Evolutionary conservation across 805 yeast species (phyloP).

Genomic region (Lachancea waltii): DNA sequence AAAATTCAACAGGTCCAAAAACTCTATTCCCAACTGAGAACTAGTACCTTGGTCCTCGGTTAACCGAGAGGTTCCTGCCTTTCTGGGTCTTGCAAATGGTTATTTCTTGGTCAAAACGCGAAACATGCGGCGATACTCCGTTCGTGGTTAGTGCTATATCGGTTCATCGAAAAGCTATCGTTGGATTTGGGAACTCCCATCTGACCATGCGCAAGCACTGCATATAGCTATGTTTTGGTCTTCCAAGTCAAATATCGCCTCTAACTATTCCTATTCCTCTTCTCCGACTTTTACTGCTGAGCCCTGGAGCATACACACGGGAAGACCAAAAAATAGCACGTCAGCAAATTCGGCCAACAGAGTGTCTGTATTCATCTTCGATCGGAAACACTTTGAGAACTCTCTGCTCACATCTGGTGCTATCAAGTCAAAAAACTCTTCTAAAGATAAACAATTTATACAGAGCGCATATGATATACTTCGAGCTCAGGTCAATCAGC

Average conservation of each 20-base stretch:
- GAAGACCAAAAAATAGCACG: conserved; percentile 53
- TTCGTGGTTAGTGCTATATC: too few species aligned
- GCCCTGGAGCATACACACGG: conserved; percentile 82
- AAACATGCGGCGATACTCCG: too few species aligned
- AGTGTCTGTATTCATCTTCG: conserved; percentile 83
- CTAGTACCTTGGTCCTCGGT: too few species aligned
- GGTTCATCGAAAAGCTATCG: too few species aligned
- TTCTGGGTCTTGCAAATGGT: too few species aligned
- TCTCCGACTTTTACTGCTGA: conserved; percentile 68
- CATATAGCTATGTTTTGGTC: conserved; percentile 32
- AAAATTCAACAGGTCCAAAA: too few species aligned
- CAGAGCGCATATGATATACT: conserved; percentile 63
- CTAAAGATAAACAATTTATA: conserved; percentile 39
- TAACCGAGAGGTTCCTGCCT: too few species aligned
- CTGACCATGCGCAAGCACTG: too few species aligned
- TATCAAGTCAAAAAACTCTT: conserved; percentile 36
- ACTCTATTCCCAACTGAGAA: too few species aligned
- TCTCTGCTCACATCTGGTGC: conserved; percentile 46
- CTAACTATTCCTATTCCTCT: conserved; percentile 60
- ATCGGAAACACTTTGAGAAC: conserved; percentile 66
- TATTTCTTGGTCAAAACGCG: too few species aligned
- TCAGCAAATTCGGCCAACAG: conserved; percentile 36
- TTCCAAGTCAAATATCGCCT: conserved; percentile 50
- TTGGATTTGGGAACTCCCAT: too few species aligned
- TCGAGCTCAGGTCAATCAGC: conserved; percentile 57